Evolutionary conservation across 805 yeast genomes (phyloP).

Genomic region (Kurtzmaniella cleridarum): DNA sequence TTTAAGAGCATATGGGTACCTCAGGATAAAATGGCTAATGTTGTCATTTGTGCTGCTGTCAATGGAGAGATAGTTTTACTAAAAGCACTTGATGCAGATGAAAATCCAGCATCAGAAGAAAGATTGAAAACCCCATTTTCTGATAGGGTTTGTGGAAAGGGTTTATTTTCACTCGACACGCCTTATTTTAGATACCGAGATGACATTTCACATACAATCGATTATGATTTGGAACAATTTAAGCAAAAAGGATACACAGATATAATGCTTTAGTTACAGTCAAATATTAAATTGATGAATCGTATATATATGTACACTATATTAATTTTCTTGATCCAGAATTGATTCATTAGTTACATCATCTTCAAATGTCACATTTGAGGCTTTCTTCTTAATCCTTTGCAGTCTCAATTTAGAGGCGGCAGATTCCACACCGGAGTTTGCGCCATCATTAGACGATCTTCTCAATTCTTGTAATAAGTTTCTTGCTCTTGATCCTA

Average conservation of each 20-base stretch:
- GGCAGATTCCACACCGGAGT: constrained; percentile 18
- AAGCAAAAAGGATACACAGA: constrained; percentile 2
- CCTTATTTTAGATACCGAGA: constrained; percentile 28
- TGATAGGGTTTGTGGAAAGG: constrained; percentile 36
- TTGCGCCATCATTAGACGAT: constrained; percentile 14
- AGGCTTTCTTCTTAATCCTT: constrained; percentile 23
- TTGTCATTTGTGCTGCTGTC: constrained; percentile 26
- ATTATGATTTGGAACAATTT: constrained; percentile 30
- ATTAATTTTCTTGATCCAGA: constrained; percentile 1
- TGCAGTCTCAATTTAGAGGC: constrained; percentile 42
- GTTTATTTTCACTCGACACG: constrained; percentile 29
- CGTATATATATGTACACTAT: not conserved
- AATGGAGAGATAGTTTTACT: constrained; percentile 29
- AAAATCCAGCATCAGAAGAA: constrained; percentile 9
- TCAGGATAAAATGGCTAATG: not conserved
- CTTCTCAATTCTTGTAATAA: constrained; percentile 58
- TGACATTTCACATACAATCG: constrained; percentile 21
- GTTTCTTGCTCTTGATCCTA: constrained; percentile 57
- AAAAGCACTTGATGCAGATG: not conserved
- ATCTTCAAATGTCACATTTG: constrained; percentile 5
- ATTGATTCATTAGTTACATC: constrained; percentile 1
- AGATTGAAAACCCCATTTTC: constrained; percentile 25
- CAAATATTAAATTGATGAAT: not conserved
- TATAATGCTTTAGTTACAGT: not conserved
- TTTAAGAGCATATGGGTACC: constrained; percentile 18